Base-by-base conservation (phyloP, 78 protist species). In the Pigoraptor vietnamica region DNA sequence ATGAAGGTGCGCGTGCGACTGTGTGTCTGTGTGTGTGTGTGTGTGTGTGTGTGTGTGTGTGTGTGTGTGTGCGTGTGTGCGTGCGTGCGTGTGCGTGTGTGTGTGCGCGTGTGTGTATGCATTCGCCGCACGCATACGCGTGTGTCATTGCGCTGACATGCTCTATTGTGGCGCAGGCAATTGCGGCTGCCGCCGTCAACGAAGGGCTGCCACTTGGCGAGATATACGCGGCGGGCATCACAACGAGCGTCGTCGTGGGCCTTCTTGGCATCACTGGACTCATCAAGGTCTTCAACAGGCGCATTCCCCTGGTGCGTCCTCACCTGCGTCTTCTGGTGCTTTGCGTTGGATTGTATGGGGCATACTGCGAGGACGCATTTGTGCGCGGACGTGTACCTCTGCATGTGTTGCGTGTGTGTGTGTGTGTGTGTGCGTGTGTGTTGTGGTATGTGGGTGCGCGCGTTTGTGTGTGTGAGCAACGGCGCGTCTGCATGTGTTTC, bases 161-260 rank as follows among this genome's bases (percentile, higher is more conserved):
- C 67, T 48, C 14, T 48, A 14, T 48, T 48, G 67, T 48, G 67
- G 14, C 29, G 14, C 67, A 48, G 67, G 33, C 93, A 14, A 86
- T 91, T 10, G 93, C 89, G n/a, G 89, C 93, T 0, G 93, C 55
- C 23, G 90, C 90, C 0, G 0, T 91, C 32, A 25, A 14, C 9
- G 34, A 79, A 19, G 21, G 10, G 23, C 84, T 79, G 23, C 84
- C 84, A 1, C 34, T 25, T 19, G 32, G 84, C n/a, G 32, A 79
- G 84, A 79, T 79, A 1, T 79, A 79, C n/a, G 84, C 84, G 32
- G 84, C 84, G 84, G 84, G 84, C 84, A 79, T 79, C 84, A 14
- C 32, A 2, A 79, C 84, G 32, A 79, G 84, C n/a, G 84, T 25
- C n/a, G 84, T 79, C n/a, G 84, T 79, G 32, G 84, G 84, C 40